phyloP scores from a whole-genome alignment of 768 basidiomycete species.

The Amanita molliuscula region DNA sequence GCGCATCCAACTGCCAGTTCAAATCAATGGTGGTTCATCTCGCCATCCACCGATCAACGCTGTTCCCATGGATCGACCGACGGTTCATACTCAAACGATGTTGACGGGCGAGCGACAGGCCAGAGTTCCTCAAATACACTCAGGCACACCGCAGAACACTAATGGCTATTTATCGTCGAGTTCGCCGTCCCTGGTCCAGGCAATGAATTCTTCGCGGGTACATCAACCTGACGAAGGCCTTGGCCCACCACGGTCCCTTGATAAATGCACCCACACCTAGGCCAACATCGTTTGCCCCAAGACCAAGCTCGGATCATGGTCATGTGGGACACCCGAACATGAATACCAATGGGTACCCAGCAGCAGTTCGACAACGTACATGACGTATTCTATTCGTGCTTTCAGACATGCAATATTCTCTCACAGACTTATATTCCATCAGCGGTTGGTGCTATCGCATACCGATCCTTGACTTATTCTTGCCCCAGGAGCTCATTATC shows the following conservation, averaged over 20 bases:
- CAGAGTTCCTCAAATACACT: constrained; percentile 26
- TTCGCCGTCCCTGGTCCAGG: constrained; percentile 38
- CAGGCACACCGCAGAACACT: constrained; percentile 32
- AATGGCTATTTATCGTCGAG: constrained; percentile 25
- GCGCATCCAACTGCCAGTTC: constrained; percentile 27
- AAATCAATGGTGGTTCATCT: constrained; percentile 29
- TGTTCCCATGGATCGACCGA: constrained; percentile 37
- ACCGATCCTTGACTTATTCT: constrained; percentile 9
- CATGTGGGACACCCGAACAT: constrained; percentile 24
- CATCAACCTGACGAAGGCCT: constrained; percentile 34
- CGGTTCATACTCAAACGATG: constrained; percentile 23
- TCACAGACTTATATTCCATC: constrained; percentile 9
- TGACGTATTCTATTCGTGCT: constrained; percentile 16
- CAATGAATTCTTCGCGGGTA: constrained; percentile 24
- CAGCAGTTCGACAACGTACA: constrained; percentile 41
- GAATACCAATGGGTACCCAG: constrained; percentile 32
- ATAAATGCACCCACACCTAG: constrained; percentile 28
- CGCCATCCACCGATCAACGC: constrained; percentile 27
- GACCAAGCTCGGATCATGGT: constrained; percentile 33
- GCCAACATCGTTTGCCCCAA: constrained; percentile 38
- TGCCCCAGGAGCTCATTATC: constrained; percentile 12
- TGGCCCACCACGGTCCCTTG: constrained; percentile 27
- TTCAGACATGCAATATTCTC: constrained; percentile 4
- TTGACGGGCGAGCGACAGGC: constrained; percentile 27
- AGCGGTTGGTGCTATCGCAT: constrained; percentile 14